phyloP scores from a whole-genome alignment of 2,329 filamentous ascomycete species.

The Colletotrichum camelliae region DNA sequence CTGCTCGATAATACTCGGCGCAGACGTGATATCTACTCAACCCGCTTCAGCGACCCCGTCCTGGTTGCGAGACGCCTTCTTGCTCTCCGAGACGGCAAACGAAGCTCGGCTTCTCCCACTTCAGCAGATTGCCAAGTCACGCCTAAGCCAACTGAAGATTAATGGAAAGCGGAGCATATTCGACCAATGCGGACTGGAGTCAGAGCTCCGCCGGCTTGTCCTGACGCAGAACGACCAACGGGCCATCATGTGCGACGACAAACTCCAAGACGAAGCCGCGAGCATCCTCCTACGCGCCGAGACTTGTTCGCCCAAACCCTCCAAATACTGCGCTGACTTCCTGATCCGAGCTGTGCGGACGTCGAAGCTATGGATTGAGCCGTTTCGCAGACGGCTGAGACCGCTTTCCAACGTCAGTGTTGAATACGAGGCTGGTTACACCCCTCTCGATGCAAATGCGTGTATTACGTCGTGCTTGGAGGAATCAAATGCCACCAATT shows the following conservation, averaged over 20 bases:
- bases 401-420: not conserved
- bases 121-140: not conserved
- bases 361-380: not conserved
- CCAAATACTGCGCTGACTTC: not conserved
- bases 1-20: constrained; percentile 30
- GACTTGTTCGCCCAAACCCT: not conserved
- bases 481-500: no score
- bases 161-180: not conserved
- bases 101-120: constrained; percentile 13
- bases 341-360: not conserved
- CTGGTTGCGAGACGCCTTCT: constrained; percentile 29
- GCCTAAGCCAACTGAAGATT: not conserved
- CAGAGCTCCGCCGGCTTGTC: not conserved
- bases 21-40: constrained; percentile 16
- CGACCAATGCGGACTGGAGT: not conserved
- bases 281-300: not conserved
- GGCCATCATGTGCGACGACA: not conserved
- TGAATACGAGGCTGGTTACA: not conserved
- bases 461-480: no score
- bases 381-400: not conserved
- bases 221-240: not conserved
- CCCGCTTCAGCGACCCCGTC: constrained; percentile 7
- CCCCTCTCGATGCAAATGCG: no score
- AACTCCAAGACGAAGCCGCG: not conserved
- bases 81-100: not conserved